Evolutionary conservation across 148 eudicot species (phyloP).

Genomic region (Beta vulgaris): DNA sequence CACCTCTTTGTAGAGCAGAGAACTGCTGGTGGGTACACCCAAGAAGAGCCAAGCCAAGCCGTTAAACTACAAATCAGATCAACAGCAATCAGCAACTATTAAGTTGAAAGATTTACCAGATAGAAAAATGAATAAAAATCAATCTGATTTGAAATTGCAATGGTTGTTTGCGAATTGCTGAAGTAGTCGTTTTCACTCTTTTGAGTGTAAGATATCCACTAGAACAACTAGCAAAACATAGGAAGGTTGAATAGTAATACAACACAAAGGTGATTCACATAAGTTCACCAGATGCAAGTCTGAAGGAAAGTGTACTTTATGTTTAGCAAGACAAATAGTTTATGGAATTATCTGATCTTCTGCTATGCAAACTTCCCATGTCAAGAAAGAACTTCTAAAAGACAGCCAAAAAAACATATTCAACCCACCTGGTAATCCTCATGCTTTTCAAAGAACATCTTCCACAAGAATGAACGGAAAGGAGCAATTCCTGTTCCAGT

Average conservation of each 20-base stretch:
- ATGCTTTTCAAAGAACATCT: constrained; percentile 95
- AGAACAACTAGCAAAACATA: no score
- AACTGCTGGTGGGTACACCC: constrained; percentile 97
- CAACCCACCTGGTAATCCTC: constrained; percentile 79
- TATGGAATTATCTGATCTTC: background rate
- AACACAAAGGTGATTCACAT: background rate
- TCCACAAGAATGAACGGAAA: constrained; percentile 97
- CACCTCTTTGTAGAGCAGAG: constrained; percentile 95
- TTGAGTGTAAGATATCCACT: background rate
- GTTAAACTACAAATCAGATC: constrained; percentile 57
- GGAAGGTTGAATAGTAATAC: background rate
- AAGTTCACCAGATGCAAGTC: background rate
- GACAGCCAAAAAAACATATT: background rate
- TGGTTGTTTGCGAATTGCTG: background rate
- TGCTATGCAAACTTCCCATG: no score
- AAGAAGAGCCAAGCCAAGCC: constrained; percentile 99
- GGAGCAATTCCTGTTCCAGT: constrained; percentile 99
- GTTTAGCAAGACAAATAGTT: background rate
- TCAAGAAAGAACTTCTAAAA: background rate
- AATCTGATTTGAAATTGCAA: background rate
- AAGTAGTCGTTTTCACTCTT: background rate
- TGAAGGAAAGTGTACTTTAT: background rate
- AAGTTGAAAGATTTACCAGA: background rate
- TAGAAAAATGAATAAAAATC: background rate
- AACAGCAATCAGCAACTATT: background rate